phyloP scores from a whole-genome alignment of 2,329 filamentous ascomycete genomes.

The Blastomyces gilchristii region DNA sequence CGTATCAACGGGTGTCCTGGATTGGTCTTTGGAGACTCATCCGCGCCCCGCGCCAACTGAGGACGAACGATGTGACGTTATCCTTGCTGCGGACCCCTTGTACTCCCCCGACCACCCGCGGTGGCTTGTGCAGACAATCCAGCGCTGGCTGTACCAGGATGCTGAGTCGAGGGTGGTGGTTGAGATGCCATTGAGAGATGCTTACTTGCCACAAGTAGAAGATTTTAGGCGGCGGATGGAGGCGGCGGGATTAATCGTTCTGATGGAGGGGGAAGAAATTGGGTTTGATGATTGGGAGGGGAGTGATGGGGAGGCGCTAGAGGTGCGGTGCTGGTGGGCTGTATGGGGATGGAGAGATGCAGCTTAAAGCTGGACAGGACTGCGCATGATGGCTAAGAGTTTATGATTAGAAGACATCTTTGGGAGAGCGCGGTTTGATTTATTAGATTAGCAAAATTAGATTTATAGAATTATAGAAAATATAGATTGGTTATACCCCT shows the following conservation, averaged over 20 bases:
- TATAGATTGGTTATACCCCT: neutral
- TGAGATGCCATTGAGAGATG: conserved; percentile 70
- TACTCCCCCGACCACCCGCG: conserved; percentile 76
- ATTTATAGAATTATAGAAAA: neutral
- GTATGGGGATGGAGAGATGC: conserved; percentile 33
- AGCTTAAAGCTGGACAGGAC: neutral
- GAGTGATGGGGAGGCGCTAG: conserved; percentile 32
- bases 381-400: neutral
- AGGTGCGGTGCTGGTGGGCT: conserved; percentile 40
- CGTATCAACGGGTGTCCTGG: conserved; percentile 56
- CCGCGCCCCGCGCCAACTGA: conserved; percentile 18
- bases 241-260: conserved; percentile 40
- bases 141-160: conserved; percentile 52
- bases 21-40: conserved; percentile 49
- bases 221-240: conserved; percentile 55
- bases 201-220: conserved; percentile 51
- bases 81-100: conserved; percentile 76
- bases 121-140: conserved; percentile 61
- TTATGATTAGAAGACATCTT: conserved; percentile 2
- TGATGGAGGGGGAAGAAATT: conserved; percentile 41
- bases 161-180: conserved; percentile 57
- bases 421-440: neutral
- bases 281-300: conserved; percentile 41
- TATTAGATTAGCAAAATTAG: neutral
- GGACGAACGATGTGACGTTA: conserved; percentile 45